Percentiles rank a stretch among this genome's conserved stretches.
Conservation (phyloP, 208 protist species). For the Strigomonas galati region DNA sequence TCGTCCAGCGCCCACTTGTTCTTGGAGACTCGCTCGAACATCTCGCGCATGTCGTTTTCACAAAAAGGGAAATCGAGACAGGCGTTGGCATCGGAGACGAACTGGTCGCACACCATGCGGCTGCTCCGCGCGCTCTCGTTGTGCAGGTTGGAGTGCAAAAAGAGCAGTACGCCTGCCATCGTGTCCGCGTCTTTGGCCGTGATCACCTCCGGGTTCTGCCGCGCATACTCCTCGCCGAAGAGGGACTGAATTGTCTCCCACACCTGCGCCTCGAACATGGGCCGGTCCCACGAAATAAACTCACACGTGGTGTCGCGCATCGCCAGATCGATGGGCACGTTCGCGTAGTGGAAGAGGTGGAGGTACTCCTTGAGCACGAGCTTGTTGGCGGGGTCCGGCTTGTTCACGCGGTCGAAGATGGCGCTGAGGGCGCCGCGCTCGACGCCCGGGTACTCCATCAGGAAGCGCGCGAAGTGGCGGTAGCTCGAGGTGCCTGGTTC, state of each 20-base stretch:
- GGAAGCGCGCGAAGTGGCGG: slow-evolving; percentile 62
- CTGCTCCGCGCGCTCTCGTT: slow-evolving; percentile 48
- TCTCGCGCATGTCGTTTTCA: slow-evolving; percentile 59
- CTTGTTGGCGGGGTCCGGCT: slow-evolving; percentile 36
- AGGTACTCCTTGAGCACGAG: slow-evolving; percentile 70
- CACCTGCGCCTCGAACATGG: slow-evolving; percentile 87
- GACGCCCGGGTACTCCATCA: slow-evolving; percentile 64
- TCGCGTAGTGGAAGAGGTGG: slow-evolving; percentile 63
- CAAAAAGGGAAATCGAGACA: slow-evolving; percentile 71
- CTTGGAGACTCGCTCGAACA: slow-evolving; percentile 59
- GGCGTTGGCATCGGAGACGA: slow-evolving; percentile 60
- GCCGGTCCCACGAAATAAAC: slow-evolving; percentile 87
- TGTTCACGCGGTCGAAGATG: slow-evolving; percentile 81
- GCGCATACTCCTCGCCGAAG: slow-evolving; percentile 77
- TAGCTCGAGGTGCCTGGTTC: slow-evolving; percentile 22
- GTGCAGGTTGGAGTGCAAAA: slow-evolving; percentile 87
- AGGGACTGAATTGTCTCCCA: slow-evolving; percentile 73
- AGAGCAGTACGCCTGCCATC: slow-evolving; percentile 83
- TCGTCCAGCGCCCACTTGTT: slow-evolving; percentile 76
- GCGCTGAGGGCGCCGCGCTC: slow-evolving; percentile 51
- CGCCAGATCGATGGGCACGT: slow-evolving; percentile 78
- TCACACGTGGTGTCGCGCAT: slow-evolving; percentile 83
- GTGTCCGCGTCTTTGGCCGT: slow-evolving; percentile 70
- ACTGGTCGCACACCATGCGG: slow-evolving; percentile 57
- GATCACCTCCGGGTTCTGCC: slow-evolving; percentile 66